phyloP scores from a whole-genome alignment of 2,329 filamentous ascomycete species.

The Hortaea sp. region DNA sequence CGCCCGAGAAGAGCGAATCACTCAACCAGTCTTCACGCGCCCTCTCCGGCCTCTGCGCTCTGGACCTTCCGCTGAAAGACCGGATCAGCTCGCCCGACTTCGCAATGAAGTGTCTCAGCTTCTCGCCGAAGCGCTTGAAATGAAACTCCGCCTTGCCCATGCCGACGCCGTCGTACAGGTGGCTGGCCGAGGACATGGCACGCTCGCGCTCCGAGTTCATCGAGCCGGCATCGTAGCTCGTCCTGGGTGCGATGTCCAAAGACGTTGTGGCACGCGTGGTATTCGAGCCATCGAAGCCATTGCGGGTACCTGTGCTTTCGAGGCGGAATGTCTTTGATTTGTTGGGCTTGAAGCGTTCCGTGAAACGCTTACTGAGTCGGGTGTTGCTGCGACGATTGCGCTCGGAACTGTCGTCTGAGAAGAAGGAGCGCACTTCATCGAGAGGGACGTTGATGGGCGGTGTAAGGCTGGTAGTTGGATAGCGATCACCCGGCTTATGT shows the following conservation, averaged over 20 bases:
- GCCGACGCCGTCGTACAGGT: conserved; percentile 24
- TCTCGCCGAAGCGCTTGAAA: conserved; percentile 30
- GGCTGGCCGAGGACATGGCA: conserved; percentile 12
- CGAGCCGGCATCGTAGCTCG: conserved; percentile 21
- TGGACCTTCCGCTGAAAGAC: conserved; percentile 14
- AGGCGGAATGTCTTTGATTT: conserved; percentile 7
- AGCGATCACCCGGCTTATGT: conserved; percentile 37
- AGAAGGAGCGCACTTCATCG: conserved; percentile 33
- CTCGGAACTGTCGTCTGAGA: conserved; percentile 31
- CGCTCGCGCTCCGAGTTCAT: conserved; percentile 11
- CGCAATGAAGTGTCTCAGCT: conserved; percentile 26
- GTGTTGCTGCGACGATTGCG: conserved; percentile 14
- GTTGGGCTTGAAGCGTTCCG: conserved; percentile 14
- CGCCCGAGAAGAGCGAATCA: conserved; percentile 13
- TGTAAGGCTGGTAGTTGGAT: conserved; percentile 37
- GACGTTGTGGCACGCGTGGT: conserved; percentile 10
- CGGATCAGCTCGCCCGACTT: conserved; percentile 25
- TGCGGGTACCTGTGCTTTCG: conserved; percentile 5
- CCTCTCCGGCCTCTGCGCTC: neutral
- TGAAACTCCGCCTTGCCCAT: conserved; percentile 32
- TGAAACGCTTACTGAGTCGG: conserved; percentile 28
- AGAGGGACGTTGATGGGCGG: conserved; percentile 32
- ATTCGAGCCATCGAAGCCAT: conserved; percentile 1
- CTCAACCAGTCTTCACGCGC: conserved; percentile 17
- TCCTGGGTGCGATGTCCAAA: conserved; percentile 13